Evolutionary conservation across 140 eudicot species (phyloP).

Genomic region (Stevia rebaudiana): DNA sequence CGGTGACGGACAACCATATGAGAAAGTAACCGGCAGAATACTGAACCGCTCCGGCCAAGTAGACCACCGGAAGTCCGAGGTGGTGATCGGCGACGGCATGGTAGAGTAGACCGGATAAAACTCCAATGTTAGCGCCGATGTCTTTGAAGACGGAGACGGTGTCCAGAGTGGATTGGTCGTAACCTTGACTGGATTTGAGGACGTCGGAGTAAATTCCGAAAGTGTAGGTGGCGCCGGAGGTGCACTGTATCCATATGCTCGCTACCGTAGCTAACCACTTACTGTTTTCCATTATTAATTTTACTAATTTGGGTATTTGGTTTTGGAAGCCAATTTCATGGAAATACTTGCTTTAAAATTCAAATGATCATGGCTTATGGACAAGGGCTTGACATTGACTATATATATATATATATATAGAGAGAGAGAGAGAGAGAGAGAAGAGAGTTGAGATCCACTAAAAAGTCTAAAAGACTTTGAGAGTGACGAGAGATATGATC

Average conservation of each 20-base stretch:
- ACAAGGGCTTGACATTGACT: too few species aligned
- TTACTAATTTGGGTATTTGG: too few species aligned
- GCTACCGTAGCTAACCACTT: slow-evolving; percentile 79
- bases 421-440: too few species aligned
- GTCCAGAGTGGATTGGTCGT: slow-evolving; percentile 82
- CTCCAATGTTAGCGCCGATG: slow-evolving; percentile 84
- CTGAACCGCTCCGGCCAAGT: slow-evolving; percentile 63
- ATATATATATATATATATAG: too few species aligned
- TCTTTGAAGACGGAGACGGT: slow-evolving; percentile 88
- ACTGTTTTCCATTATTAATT: slow-evolving; percentile 26
- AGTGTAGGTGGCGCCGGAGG: slow-evolving; percentile 80
- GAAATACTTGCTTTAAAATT: too few species aligned
- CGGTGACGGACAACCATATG: slow-evolving; percentile 72
- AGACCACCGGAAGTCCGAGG: slow-evolving; percentile 54
- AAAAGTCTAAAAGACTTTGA: too few species aligned
- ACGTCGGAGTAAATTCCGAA: slow-evolving; percentile 78
- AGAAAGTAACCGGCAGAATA: slow-evolving; percentile 61
- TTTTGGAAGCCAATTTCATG: too few species aligned
- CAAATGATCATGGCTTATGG: too few species aligned
- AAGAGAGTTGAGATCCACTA: too few species aligned
- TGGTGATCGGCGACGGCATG: slow-evolving; percentile 24
- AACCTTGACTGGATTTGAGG: slow-evolving; percentile 69
- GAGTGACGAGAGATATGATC: too few species aligned
- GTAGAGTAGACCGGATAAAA: slow-evolving; percentile 74
- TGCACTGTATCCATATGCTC: slow-evolving; percentile 93